phyloP scores from a whole-genome alignment of 768 basidiomycete species.

The Lactifluus volemus region DNA sequence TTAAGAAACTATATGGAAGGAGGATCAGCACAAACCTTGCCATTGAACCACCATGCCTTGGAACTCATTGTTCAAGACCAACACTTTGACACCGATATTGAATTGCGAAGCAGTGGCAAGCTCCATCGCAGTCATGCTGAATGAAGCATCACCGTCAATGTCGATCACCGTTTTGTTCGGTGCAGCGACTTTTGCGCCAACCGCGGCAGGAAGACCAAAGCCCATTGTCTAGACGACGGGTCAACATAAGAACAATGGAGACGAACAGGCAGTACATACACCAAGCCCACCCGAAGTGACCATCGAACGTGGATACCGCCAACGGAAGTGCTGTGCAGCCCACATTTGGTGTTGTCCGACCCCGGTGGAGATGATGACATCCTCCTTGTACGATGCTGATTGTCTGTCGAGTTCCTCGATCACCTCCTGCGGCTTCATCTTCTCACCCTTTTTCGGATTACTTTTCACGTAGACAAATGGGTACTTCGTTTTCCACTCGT shows the following conservation, averaged over 20 bases:
- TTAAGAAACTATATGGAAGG: neutral
- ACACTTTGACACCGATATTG: conserved; percentile 89
- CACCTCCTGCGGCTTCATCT: conserved; percentile 95
- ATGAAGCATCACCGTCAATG: conserved; percentile 96
- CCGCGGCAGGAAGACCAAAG: conserved; percentile 88
- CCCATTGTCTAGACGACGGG: conserved; percentile 75
- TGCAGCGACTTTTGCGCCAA: conserved; percentile 95
- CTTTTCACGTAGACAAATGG: conserved; percentile 84
- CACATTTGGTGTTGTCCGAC: conserved; percentile 99
- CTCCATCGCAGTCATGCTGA: conserved; percentile 99
- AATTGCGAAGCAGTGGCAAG: conserved; percentile 88
- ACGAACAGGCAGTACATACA: conserved; percentile 37
- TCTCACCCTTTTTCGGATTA: conserved; percentile 39
- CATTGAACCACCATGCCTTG: conserved; percentile 99
- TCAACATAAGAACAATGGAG: conserved; percentile 2
- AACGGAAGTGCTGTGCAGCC: conserved; percentile 92
- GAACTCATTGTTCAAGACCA: conserved; percentile 93
- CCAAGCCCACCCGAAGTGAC: conserved; percentile 93
- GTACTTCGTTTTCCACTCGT: conserved; percentile 75
- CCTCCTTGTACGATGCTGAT: conserved; percentile 71
- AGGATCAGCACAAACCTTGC: conserved; percentile 68
- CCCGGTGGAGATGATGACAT: conserved; percentile 84
- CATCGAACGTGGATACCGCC: conserved; percentile 81
- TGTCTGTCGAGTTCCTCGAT: conserved; percentile 86
- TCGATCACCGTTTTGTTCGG: conserved; percentile 92